phyloP scores from a whole-genome alignment of 2,329 filamentous ascomycete genomes.

The Alternaria sp. region DNA sequence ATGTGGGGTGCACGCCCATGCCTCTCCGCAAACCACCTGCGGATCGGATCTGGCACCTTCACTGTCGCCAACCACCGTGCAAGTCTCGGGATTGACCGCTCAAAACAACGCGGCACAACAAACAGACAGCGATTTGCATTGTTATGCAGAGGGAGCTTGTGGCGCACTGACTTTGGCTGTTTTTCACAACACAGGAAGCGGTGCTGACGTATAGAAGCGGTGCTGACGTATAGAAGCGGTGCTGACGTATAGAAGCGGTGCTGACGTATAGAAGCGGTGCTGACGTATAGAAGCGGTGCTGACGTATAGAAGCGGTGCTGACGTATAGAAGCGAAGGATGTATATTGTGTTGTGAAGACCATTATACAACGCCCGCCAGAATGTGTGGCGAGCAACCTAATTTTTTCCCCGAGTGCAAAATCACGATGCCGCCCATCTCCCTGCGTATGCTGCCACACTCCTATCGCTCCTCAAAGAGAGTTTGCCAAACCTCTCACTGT shows the following conservation, averaged over 20 bases:
- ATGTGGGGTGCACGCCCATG: constrained; percentile 20
- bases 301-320: not conserved
- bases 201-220: constrained; percentile 11
- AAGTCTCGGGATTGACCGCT: not conserved
- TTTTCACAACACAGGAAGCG: constrained; percentile 4
- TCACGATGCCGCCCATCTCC: constrained; percentile 2
- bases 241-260: constrained; percentile 12
- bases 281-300: constrained; percentile 11
- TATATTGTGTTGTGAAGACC: constrained; percentile 15
- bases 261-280: constrained; percentile 12
- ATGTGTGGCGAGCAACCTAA: not conserved
- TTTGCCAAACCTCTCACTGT: constrained; percentile 6
- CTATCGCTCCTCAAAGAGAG: not conserved
- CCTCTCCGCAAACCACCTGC: constrained; percentile 1
- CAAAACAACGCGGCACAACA: constrained; percentile 5
- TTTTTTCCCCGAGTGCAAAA: constrained; percentile 4
- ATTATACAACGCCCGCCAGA: constrained; percentile 4
- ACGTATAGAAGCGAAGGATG: constrained; percentile 15
- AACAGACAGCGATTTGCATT: not conserved
- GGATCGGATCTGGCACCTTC: not conserved
- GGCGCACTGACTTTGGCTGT: not conserved
- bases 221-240: constrained; percentile 12
- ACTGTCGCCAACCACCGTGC: not conserved
- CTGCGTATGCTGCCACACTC: not conserved
- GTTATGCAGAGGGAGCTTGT: not conserved